Base-by-base conservation (phyloP, 2,329 filamentous ascomycete species). In the Fusarium pseudonygamai region DNA sequence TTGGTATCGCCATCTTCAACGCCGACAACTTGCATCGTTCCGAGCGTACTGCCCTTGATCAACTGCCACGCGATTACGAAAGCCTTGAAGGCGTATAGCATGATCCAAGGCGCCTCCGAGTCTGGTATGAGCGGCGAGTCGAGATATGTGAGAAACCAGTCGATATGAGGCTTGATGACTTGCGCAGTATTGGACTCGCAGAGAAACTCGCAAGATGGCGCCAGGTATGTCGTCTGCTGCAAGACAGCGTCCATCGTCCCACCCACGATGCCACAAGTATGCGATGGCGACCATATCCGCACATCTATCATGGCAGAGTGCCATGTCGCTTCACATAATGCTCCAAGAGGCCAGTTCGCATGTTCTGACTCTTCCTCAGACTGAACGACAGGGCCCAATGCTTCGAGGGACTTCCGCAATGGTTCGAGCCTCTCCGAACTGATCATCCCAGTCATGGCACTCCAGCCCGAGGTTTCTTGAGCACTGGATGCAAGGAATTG, bases 11-110 rank as follows among this genome's bases (percentile, higher is more conserved):
- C 64, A 15, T 67, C 64, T 8, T 59, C 32, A 24, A 67, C 28
- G 13, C 64, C 60, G 18, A 67, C 64, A 22, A 20, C 53, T 6
- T 40, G 36, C 64, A 84, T 83, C 12, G 81, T 79, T 13, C 78
- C 81, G 13, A 77, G 30, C 4, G 80, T 60, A 0, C 80, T 76
- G 1, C 74, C 79, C 30, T 75, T 63, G 4, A 83, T 66, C 13
- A 83, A 77, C 62, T 84, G 80, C 80, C 81, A 84, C 1, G 83
- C 83, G 60, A 84, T 83, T 56, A 84, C 68, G 64, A 84, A 83
- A 1, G 81, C 81, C 63, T 82, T 83, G 68, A 82, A 84, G 11
- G 81, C 81, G 60, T 83, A 84, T 8, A 84, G 45, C 2, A 79
- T 75, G 15, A 83, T 76, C 82, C 82, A 84, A 1, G 83, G 83